Evolutionary conservation across 2,329 filamentous ascomycete genomes (phyloP), one percentile per base, ranked within the genome.

Genomic region (Fusarium graminum): DNA sequence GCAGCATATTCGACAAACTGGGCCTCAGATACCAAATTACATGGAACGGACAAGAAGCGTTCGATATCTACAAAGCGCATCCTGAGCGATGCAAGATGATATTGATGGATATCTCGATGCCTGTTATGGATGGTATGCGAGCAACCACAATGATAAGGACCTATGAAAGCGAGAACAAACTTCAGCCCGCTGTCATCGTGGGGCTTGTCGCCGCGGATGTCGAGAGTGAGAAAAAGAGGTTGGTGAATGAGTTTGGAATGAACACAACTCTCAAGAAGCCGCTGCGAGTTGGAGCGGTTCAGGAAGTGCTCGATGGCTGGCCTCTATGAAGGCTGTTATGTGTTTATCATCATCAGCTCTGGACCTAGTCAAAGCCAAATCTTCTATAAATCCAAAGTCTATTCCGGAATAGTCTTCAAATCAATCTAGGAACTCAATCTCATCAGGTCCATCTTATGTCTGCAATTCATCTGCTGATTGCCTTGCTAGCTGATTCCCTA

Each of bases 51-150:
- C 40, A 57, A 17, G 14, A 62, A 7, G 45, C 46, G 6, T 16
- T 65, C 3, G 61, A 57, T 0, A 7, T 41, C 0, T 57, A 65
- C 38, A 65, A 49, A 14, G 38, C 44, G 3, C 5, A 65, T 0
- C 55, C 61, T 0, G 41, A 47, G 4, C 38, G n/a, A 14, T 65
- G 50, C 25, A 49, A 6, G 7, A 9, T 65, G 2, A 38, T 65
- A 2, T 12, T 65, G 1, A 13, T 65, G 7, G 62, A 65, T 6
- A 26, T 30, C 2, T 30, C 49, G 2, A 65, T 65, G 62, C 55
- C 55, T 4, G 10, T 65, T 1, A 44, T 65, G 61, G 28, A 17
- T 13, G 62, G 61, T 7, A 6, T 56, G 29, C 4, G 40, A 2
- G 55, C 62, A 3, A 14, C 61, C 8, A 19, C 19, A 1, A 7